phyloP scores from a whole-genome alignment of 768 basidiomycete genomes.

The Antrodiella citrinella region DNA sequence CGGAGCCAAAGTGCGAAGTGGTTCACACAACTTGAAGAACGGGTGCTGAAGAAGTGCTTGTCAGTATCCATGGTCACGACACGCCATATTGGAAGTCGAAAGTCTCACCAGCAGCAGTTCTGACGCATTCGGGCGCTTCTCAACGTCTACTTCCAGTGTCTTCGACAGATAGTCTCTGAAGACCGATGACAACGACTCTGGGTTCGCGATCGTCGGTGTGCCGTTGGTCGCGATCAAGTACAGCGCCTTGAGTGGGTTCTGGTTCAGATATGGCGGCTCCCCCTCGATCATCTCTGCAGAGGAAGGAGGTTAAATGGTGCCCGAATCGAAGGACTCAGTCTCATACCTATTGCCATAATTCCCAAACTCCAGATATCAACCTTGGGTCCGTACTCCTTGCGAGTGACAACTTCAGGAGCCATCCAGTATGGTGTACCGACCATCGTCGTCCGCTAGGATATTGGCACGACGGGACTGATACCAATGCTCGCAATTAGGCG shows the following conservation, averaged over 20 bases:
- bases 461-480: too few relatives aligned
- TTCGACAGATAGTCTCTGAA: conserved; percentile 89
- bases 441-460: too few relatives aligned
- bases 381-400: conserved; percentile 73
- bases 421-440: conserved; percentile 99
- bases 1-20: conserved; percentile 76
- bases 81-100: background rate
- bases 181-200: conserved; percentile 60
- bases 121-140: conserved; percentile 84
- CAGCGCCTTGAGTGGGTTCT: conserved; percentile 92
- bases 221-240: conserved; percentile 99
- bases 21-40: conserved; percentile 85
- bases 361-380: conserved; percentile 97
- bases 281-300: conserved; percentile 99
- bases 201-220: conserved; percentile 93
- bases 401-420: conserved; percentile 90
- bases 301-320: too few relatives aligned
- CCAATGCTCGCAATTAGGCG: too few relatives aligned
- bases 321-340: too few relatives aligned
- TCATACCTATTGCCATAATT: too few relatives aligned
- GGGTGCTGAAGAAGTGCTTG: conserved; percentile 49
- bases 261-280: conserved; percentile 92
- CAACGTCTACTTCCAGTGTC: conserved; percentile 89
- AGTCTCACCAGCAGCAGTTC: conserved; percentile 63
- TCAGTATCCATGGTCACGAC: background rate